These are phyloP conservation scores for Aspergillus leporis DNA, from an alignment of 495 filamentous ascomycete genomes.

Conservation along the genomic window DNA sequence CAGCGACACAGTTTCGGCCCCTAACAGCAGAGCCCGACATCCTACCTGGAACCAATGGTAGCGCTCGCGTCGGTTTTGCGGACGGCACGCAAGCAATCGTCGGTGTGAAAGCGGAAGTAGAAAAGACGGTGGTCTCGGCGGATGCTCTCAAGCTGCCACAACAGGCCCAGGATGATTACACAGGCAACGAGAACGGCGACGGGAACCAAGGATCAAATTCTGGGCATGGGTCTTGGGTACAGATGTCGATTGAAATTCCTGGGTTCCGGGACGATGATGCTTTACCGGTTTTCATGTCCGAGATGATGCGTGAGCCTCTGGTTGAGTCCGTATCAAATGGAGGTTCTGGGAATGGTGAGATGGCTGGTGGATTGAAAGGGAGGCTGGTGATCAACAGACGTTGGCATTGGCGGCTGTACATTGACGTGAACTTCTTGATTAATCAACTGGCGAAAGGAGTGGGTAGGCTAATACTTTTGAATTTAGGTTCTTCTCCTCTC, in stretches of 20 bases:
- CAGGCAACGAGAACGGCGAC: constrained; percentile 29
- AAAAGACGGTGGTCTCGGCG: constrained; percentile 54
- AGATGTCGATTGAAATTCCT: constrained; percentile 82
- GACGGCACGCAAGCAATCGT: constrained; percentile 96
- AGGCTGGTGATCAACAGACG: constrained; percentile 79
- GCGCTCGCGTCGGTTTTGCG: constrained; percentile 87
- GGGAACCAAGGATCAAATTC: constrained; percentile 32
- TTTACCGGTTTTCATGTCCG: constrained; percentile 78
- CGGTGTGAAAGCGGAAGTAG: constrained; percentile 91
- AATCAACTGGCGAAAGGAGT: no score
- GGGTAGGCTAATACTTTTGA: constrained; percentile 15
- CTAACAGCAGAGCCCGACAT: constrained; percentile 86
- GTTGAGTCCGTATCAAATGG: constrained; percentile 52
- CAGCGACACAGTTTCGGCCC: constrained; percentile 84
- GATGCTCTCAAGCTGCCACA: constrained; percentile 29
- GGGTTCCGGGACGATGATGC: constrained; percentile 90
- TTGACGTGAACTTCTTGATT: constrained; percentile 70
- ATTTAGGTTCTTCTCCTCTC: constrained; percentile 87
- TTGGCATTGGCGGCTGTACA: constrained; percentile 95
- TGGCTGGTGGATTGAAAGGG: constrained; percentile 64
- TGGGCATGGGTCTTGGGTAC: constrained; percentile 65
- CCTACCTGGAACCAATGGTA: constrained; percentile 85
- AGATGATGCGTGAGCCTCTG: constrained; percentile 87
- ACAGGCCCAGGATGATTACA: constrained; percentile 30
- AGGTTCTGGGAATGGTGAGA: constrained; percentile 21